phyloP scores from a whole-genome alignment of 306 rosid species.

The Citrullus amarus region DNA sequence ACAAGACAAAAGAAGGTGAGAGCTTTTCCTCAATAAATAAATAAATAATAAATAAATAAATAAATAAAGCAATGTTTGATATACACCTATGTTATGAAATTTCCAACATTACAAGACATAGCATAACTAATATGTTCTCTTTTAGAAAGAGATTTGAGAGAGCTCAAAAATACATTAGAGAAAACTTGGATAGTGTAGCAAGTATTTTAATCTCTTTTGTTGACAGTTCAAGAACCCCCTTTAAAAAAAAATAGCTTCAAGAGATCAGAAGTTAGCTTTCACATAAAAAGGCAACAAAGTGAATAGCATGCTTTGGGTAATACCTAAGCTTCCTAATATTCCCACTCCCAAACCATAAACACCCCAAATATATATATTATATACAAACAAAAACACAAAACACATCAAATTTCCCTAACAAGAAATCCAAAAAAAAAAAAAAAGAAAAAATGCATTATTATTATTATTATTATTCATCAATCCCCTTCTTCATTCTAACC shows the following conservation, averaged over 20 bases:
- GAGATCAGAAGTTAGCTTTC: not conserved
- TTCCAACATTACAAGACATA: too few relatives aligned
- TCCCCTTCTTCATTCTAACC: constrained; percentile 6
- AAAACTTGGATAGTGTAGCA: not conserved
- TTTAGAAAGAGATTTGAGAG: not conserved
- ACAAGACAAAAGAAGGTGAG: too few relatives aligned
- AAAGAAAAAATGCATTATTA: not conserved
- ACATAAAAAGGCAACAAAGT: not conserved
- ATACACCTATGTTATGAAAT: too few relatives aligned
- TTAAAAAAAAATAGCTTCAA: too few relatives aligned
- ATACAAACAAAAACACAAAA: too few relatives aligned
- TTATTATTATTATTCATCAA: not conserved
- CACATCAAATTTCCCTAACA: not conserved
- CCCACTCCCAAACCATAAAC: not conserved
- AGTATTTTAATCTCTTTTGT: not conserved
- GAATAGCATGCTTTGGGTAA: not conserved
- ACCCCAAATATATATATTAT: not conserved
- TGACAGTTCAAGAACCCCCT: not conserved
- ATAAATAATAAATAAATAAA: too few relatives aligned
- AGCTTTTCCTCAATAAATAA: too few relatives aligned
- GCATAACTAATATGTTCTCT: too few relatives aligned
- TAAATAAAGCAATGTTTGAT: too few relatives aligned
- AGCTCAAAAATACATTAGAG: not conserved
- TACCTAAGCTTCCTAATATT: not conserved
- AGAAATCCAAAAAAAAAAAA: not conserved